Base-by-base conservation (phyloP, 2,329 filamentous ascomycete genomes). In the Achaetomium macrosporum region DNA sequence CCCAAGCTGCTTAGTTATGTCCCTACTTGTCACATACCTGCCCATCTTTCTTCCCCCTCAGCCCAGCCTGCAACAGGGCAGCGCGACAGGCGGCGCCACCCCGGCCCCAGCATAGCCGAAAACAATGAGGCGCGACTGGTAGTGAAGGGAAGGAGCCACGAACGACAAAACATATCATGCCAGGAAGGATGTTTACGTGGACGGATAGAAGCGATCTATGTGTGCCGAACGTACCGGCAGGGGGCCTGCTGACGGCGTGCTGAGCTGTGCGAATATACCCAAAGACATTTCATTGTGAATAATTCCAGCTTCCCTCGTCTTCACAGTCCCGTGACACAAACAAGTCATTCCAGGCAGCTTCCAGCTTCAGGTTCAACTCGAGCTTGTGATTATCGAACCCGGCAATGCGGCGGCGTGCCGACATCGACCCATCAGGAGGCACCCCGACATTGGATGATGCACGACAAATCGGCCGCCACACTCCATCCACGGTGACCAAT, bases 21-120 rank as follows among this genome's bases (percentile, higher is more conserved):
- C 68, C 7, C 63, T 71, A 13, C 25, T 63, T 33, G 66, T 70
- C 31, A 70, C 66, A 16, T 71, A 71, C 52, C 63, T 71, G 2
- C 68, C 68, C 2, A 53, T 71, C 48, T 69, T 71, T 55, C 60
- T 71, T 17, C 68, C 68, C 16, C 62, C 61, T 1, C 58, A 59
- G 4, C 55, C 65, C 2, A 61, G 63, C 37, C 41, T 50, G 29
- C 61, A 60, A 41, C 50, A 47, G 5, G 64, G 63, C 11, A 63
- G 65, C 12, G 63, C 61, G 16, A 66, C 66, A 15, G 63, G 60
- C 36, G 64, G 64, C 4, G 54, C 65, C 4, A 52, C 66, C 6
- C 66, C 68, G 9, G 58, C 60, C 0, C 63, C 53, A 3, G 65
- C 45, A 41, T 55, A 36, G 42, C 16, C 11, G 25, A 44, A 17